Conservation (phyloP, 305 asterid species). For the Fraxinus velutina region DNA sequence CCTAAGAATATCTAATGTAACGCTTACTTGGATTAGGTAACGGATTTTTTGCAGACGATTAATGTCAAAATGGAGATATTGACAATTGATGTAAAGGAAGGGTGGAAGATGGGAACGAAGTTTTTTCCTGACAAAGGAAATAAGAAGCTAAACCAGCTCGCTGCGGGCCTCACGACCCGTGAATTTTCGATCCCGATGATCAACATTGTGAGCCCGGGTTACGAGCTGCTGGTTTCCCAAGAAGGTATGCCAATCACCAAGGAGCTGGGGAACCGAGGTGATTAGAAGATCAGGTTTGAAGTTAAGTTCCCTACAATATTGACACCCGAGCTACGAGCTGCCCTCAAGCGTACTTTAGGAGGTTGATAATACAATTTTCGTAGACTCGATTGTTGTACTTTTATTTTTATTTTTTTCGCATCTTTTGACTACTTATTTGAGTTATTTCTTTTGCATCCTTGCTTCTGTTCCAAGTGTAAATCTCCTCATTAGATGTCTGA, state of each 20-base stretch:
- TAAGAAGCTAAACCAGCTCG: slow-evolving; percentile 67
- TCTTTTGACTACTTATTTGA: neutral
- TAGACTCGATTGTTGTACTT: neutral
- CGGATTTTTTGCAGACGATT: slow-evolving; percentile 38
- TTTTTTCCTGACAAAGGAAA: slow-evolving; percentile 88
- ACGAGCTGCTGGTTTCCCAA: slow-evolving; percentile 50
- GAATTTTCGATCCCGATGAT: slow-evolving; percentile 48
- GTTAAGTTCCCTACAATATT: slow-evolving; percentile 57
- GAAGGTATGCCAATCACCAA: slow-evolving; percentile 78
- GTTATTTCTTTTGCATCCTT: neutral
- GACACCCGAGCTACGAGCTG: slow-evolving; percentile 58
- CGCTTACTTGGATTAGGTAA: too few species aligned
- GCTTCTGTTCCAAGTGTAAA: neutral
- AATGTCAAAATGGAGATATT: slow-evolving; percentile 53
- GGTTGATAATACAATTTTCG: slow-evolving; percentile 24
- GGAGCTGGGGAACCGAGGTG: slow-evolving; percentile 56
- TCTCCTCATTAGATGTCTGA: neutral
- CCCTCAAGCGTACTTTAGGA: slow-evolving; percentile 53
- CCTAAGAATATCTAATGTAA: neutral
- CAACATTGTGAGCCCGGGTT: slow-evolving; percentile 54
- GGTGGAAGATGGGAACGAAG: slow-evolving; percentile 89
- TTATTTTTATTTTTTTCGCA: neutral
- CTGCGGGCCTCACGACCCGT: slow-evolving; percentile 70
- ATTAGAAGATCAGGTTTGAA: slow-evolving; percentile 60
- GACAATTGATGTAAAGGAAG: slow-evolving; percentile 74